Conservation (phyloP, 306 rosid genomes). For the Casuarina equisetifolia region DNA sequence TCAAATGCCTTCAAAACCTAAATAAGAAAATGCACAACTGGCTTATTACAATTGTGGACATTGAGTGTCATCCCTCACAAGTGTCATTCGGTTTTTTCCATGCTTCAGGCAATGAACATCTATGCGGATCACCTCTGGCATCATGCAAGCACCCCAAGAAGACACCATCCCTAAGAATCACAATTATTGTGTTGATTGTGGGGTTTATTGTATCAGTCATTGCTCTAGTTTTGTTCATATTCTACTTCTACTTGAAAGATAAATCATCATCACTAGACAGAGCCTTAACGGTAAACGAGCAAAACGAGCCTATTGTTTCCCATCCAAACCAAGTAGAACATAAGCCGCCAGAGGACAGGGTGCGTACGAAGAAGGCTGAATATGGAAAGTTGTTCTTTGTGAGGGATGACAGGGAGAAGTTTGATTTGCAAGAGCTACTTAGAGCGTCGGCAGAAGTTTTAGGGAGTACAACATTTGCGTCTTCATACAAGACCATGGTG, state of each 20-base stretch:
- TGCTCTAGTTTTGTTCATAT: slow-evolving; percentile 29
- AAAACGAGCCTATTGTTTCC: slow-evolving; percentile 13
- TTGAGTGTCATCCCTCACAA: too few relatives aligned
- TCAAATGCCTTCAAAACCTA: not conserved
- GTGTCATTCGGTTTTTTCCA: not conserved
- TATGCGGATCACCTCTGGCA: slow-evolving; percentile 70
- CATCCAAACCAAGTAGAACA: slow-evolving; percentile 31
- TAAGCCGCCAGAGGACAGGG: not conserved
- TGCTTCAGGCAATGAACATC: slow-evolving; percentile 48
- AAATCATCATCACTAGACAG: not conserved
- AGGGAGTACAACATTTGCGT: slow-evolving; percentile 85
- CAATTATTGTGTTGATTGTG: slow-evolving; percentile 28
- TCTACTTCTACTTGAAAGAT: slow-evolving; percentile 25
- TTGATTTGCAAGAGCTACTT: slow-evolving; percentile 73
- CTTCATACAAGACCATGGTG: slow-evolving; percentile 80
- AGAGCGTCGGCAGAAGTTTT: slow-evolving; percentile 81
- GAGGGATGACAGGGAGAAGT: slow-evolving; percentile 46
- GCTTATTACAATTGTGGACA: too few relatives aligned
- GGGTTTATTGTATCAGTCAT: slow-evolving; percentile 39
- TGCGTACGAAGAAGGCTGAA: slow-evolving; percentile 43
- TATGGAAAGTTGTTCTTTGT: slow-evolving; percentile 61
- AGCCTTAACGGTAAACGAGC: slow-evolving; percentile 16
- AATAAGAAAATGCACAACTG: not conserved
- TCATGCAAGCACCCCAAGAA: slow-evolving; percentile 28
- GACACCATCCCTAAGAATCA: slow-evolving; percentile 27